Evolutionary conservation across 441 rosid genomes (phyloP), one percentile per base, ranked within the genome.

Genomic region (Arabidopsis hybrid): DNA sequence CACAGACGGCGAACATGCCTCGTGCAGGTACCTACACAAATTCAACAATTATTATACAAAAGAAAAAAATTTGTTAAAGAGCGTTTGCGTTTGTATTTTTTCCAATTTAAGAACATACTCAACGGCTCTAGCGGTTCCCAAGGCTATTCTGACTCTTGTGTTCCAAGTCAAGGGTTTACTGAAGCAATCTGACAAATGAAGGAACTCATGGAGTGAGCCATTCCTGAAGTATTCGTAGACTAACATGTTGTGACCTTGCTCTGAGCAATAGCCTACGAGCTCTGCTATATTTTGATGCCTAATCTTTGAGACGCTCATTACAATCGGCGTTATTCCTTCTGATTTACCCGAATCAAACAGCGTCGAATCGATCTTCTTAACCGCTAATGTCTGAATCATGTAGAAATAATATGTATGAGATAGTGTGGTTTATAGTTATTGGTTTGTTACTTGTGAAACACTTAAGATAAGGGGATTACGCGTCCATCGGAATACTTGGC

Each of bases 111-210:
- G 64, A 38, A 81, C 97, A 79, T 84, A 95, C 98, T 91, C 95
- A 2, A 91, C 62, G 67, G 96, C 98, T 63, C 92, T 83, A 16
- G 96, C 98, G 7, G 93, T 83, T 64, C 95, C 95, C 42, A 95
- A 76, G 72, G 98, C 95, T 71, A 95, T 93, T 78, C 86, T 80
- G 78, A 93, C 86, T 79, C 99, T 83, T 46, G 98, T 93, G 69
- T 91, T 95, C 99, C 98, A 95, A 75, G 99, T 93, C 35, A 95
- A 72, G 7, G 95, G 98, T 53, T 83, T 95, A 85, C 98, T 91
- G 29, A 81, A 95, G 77, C 87, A 93, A 77, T 89, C 97, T 4
- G 97, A 89, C 67, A 85, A 31, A 71, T 95, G 99, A 17, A 95
- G 88, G 73, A 90, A 93, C 71, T 89, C 98, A 35, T 95, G 87